phyloP scores from a whole-genome alignment of 768 basidiomycete species.

The Mycena crocata region DNA sequence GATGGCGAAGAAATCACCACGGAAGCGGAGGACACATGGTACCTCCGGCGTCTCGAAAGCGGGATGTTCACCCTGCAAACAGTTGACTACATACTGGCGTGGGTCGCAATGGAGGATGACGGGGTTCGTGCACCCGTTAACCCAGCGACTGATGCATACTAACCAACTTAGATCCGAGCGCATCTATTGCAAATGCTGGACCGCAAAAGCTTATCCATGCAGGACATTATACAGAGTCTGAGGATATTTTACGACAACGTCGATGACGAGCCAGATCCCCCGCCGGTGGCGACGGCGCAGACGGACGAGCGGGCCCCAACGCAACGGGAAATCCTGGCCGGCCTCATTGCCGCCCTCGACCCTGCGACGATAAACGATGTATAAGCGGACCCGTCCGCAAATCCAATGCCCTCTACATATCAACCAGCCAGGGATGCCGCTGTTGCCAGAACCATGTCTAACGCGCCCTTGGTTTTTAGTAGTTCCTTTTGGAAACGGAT shows the following conservation, averaged over 20 bases:
- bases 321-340: constrained; percentile 76
- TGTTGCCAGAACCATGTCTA: constrained; percentile 90
- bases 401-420: constrained; percentile 7
- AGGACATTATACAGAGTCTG: constrained; percentile 79
- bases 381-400: constrained; percentile 8
- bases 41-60: constrained; percentile 87
- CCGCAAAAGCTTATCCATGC: constrained; percentile 76
- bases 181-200: constrained; percentile 83
- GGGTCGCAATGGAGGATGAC: constrained; percentile 98
- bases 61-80: constrained; percentile 92
- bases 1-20: constrained; percentile 67
- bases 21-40: constrained; percentile 82
- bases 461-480: constrained; percentile 82
- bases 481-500: constrained; percentile 90
- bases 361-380: constrained; percentile 21
- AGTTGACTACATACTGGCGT: constrained; percentile 93
- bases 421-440: constrained; percentile 41
- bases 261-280: constrained; percentile 59
- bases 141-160: constrained; percentile 5
- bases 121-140: constrained; percentile 69
- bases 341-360: constrained; percentile 72
- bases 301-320: constrained; percentile 55
- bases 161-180: constrained; percentile 70
- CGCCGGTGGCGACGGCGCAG: constrained; percentile 34
- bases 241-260: constrained; percentile 80